These are phyloP conservation scores for Ascochyta fabae DNA, from an alignment of 2,329 filamentous ascomycete genomes.

Conservation along the genomic window DNA sequence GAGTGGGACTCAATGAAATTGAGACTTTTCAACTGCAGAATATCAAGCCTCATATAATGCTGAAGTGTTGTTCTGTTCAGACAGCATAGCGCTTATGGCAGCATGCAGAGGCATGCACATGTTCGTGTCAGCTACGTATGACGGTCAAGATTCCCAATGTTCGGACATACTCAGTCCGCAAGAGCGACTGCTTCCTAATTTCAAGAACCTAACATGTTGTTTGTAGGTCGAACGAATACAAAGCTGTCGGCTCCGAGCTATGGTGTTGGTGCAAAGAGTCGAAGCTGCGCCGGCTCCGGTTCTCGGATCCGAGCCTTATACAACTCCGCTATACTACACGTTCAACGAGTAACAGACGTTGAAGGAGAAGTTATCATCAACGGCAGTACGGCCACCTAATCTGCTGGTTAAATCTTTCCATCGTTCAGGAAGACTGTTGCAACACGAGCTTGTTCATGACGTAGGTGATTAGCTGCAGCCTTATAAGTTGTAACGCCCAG, in stretches of 20 bases:
- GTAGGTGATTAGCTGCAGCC: slow-evolving; percentile 1
- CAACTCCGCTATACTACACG: not conserved
- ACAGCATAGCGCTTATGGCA: slow-evolving; percentile 10
- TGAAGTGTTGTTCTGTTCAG: not conserved
- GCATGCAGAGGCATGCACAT: not conserved
- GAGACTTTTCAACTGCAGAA: not conserved
- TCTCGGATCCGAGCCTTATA: slow-evolving; percentile 1
- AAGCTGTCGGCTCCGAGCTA: slow-evolving; percentile 5
- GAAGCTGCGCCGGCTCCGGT: slow-evolving; percentile 5
- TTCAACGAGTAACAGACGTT: too few relatives aligned
- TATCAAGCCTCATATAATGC: not conserved
- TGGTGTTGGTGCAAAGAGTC: not conserved
- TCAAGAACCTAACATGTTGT: not conserved
- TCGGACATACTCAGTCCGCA: not conserved
- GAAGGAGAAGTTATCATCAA: too few relatives aligned
- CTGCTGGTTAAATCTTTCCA: too few relatives aligned
- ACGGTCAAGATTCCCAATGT: not conserved
- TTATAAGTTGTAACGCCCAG: not conserved
- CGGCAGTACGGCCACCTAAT: too few relatives aligned
- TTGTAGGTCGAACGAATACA: not conserved
- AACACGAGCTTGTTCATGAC: not conserved
- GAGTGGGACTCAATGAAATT: not conserved
- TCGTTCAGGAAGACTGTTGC: too few relatives aligned
- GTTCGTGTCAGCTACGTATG: not conserved
- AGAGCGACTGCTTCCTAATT: not conserved